These are phyloP conservation scores for Tricholoma furcatifolium DNA, from an alignment of 768 basidiomycete species.

Conservation along the genomic window DNA sequence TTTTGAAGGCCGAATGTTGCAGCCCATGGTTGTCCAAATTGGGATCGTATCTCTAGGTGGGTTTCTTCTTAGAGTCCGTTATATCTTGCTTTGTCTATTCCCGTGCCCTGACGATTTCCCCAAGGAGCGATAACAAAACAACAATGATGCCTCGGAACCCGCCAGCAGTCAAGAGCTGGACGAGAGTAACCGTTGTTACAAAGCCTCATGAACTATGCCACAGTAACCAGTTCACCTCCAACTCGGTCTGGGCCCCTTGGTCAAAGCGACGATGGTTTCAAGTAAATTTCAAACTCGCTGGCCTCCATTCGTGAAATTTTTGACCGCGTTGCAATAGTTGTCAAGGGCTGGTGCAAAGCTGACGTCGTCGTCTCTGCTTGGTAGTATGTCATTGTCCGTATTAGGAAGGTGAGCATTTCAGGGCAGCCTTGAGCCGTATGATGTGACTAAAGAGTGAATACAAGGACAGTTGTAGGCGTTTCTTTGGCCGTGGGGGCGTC, in stretches of 20 bases:
- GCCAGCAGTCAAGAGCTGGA: conserved; percentile 13
- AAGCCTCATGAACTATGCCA: conserved; percentile 21
- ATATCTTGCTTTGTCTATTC: conserved; percentile 20
- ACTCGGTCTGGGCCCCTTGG: conserved; percentile 10
- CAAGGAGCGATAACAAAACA: conserved; percentile 10
- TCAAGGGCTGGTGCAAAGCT: too few relatives aligned
- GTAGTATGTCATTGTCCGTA: neutral
- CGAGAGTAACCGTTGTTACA: conserved; percentile 12
- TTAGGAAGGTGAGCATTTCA: neutral
- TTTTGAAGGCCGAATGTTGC: too few relatives aligned
- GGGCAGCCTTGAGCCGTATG: neutral
- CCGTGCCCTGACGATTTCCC: conserved; percentile 3
- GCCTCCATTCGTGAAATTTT: too few relatives aligned
- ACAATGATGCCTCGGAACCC: conserved; percentile 17
- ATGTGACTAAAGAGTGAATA: too few relatives aligned
- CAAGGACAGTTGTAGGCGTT: conserved; percentile 27
- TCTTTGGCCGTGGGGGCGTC: conserved; percentile 41
- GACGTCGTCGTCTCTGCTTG: too few relatives aligned
- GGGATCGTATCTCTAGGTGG: conserved; percentile 5
- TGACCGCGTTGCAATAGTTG: too few relatives aligned
- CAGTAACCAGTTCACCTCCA: conserved; percentile 13
- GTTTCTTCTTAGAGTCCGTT: conserved; percentile 5
- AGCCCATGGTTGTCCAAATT: neutral
- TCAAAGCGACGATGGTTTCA: conserved; percentile 13
- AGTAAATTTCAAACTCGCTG: conserved; percentile 10